phyloP scores from a whole-genome alignment of 495 filamentous ascomycete genomes.

The Hypoxylon perforatum region DNA sequence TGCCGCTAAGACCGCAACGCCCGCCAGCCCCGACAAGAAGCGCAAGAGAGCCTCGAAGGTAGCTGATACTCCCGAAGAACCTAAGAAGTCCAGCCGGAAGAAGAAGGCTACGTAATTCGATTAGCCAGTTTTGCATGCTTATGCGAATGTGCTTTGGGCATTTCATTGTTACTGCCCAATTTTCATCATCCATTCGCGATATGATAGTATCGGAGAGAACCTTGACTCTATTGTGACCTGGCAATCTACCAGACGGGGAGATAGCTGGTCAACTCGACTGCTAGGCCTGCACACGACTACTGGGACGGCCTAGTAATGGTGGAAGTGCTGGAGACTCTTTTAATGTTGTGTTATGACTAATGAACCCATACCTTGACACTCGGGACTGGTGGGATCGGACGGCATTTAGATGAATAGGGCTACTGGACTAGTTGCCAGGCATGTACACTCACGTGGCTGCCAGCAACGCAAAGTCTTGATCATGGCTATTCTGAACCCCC shows the following conservation, averaged over 20 bases:
- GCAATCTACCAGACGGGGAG: too few relatives aligned
- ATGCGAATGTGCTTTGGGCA: too few relatives aligned
- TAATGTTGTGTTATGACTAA: slow-evolving; percentile 41
- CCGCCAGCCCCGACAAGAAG: slow-evolving; percentile 70
- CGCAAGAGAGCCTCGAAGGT: slow-evolving; percentile 68
- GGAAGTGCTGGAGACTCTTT: slow-evolving; percentile 10
- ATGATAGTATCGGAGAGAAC: too few relatives aligned
- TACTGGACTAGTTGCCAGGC: neutral
- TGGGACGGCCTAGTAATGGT: neutral
- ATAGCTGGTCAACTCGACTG: neutral
- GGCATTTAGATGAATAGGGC: slow-evolving; percentile 6
- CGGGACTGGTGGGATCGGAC: neutral
- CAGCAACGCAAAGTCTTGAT: too few relatives aligned
- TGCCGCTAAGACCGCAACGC: slow-evolving; percentile 63
- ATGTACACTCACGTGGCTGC: too few relatives aligned
- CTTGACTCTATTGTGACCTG: too few relatives aligned
- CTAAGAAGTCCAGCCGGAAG: slow-evolving; percentile 65
- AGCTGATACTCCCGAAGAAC: slow-evolving; percentile 56
- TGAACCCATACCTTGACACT: slow-evolving; percentile 6
- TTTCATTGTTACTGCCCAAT: too few relatives aligned
- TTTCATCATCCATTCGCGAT: too few relatives aligned
- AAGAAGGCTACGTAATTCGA: slow-evolving; percentile 48
- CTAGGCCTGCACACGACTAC: neutral
- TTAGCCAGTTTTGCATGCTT: too few relatives aligned
- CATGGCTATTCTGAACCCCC: too few relatives aligned